Conservation (phyloP, 495 filamentous ascomycete genomes). For the Penicillium salamii region DNA sequence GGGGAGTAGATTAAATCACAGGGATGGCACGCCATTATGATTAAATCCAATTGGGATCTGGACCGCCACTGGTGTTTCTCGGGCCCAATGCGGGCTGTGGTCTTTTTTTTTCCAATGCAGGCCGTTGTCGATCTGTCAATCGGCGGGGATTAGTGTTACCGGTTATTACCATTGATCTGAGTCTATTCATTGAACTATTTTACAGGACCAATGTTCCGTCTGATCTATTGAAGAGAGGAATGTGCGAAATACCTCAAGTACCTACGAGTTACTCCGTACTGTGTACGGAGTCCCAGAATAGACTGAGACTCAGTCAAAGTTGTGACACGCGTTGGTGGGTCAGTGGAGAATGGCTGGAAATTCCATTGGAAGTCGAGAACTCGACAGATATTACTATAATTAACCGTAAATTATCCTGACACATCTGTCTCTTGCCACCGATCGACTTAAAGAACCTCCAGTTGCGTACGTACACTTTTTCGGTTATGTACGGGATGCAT, state of each 20-base stretch:
- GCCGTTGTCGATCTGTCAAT: slow-evolving; percentile 22
- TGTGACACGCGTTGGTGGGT: slow-evolving; percentile 32
- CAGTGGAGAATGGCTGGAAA: slow-evolving; percentile 11
- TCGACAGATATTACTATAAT: slow-evolving; percentile 10
- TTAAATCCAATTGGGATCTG: neutral
- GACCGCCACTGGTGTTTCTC: slow-evolving; percentile 11
- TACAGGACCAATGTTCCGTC: too few relatives aligned
- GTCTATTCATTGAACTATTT: too few relatives aligned
- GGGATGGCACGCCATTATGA: slow-evolving; percentile 10
- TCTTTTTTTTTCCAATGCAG: slow-evolving; percentile 11
- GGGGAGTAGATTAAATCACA: slow-evolving; percentile 9
- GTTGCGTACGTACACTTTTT: too few relatives aligned
- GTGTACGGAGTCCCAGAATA: too few relatives aligned
- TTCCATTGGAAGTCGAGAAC: slow-evolving; percentile 23
- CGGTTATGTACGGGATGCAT: too few relatives aligned
- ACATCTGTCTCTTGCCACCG: slow-evolving; percentile 5
- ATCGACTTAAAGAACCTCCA: neutral
- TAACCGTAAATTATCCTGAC: slow-evolving; percentile 3
- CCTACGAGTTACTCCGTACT: too few relatives aligned
- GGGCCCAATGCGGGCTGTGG: slow-evolving; percentile 17
- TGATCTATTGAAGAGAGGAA: too few relatives aligned
- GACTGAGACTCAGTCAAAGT: slow-evolving; percentile 1
- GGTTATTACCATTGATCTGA: neutral
- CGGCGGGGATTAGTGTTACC: too few relatives aligned
- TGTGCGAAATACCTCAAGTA: too few relatives aligned